phyloP scores from a whole-genome alignment of 83 land plant genomes.

The Picea engelmannii region DNA sequence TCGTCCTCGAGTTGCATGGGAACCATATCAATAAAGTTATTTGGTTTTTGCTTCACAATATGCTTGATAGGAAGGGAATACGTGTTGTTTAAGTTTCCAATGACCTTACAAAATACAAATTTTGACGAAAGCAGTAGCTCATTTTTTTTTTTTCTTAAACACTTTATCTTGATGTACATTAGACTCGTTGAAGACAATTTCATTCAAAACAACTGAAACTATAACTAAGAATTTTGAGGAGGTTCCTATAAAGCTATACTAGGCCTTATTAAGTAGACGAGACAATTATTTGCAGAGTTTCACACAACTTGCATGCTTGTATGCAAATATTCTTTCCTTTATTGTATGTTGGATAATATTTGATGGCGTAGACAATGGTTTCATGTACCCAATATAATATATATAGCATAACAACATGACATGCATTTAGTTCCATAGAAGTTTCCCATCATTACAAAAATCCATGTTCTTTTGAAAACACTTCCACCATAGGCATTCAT shows the following conservation, averaged over 20 bases:
- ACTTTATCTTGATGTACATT: neutral
- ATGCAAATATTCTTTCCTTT: too few species aligned
- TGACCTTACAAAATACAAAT: neutral
- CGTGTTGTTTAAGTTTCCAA: neutral
- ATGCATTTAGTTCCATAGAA: too few species aligned
- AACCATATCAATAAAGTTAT: neutral
- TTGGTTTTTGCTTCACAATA: neutral
- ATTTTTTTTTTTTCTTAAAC: neutral
- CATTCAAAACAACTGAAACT: neutral
- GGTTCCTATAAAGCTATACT: neutral
- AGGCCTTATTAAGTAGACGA: neutral
- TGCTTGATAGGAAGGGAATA: neutral
- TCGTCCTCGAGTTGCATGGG: neutral
- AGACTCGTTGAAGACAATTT: neutral
- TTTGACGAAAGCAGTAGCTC: neutral
- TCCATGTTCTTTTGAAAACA: too few species aligned
- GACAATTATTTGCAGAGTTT: too few species aligned
- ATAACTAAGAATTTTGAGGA: conserved; percentile 1
- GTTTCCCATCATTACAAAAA: too few species aligned
- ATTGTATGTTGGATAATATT: too few species aligned
- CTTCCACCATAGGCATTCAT: too few species aligned
- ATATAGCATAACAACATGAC: too few species aligned
- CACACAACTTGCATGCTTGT: too few species aligned
- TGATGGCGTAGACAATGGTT: too few species aligned
- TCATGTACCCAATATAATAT: too few species aligned